Evolutionary conservation across 2,329 filamentous ascomycete species (phyloP).

Genomic region (Aspergillus chevalieri): DNA sequence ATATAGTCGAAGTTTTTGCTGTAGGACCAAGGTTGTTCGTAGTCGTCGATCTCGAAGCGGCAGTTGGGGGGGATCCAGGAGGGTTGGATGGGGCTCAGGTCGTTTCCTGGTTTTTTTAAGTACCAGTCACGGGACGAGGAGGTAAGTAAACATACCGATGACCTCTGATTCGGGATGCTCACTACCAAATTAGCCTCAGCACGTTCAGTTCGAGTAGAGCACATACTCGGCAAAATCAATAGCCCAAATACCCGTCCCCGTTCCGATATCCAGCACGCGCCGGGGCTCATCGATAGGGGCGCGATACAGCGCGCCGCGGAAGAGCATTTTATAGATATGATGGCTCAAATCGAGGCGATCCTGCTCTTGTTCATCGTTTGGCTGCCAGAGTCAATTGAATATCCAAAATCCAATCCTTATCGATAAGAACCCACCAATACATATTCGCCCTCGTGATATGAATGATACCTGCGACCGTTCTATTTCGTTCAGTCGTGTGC

Average conservation of each 20-base stretch:
- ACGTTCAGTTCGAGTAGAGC: not conserved
- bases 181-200: constrained; percentile 8
- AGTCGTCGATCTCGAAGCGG: constrained; percentile 29
- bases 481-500: constrained; percentile 4
- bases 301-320: constrained; percentile 22
- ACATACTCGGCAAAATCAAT: constrained; percentile 33
- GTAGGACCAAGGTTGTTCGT: constrained; percentile 25
- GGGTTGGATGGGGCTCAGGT: constrained; percentile 27
- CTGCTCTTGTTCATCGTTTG: constrained; percentile 32
- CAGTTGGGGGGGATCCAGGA: constrained; percentile 30
- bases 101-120: constrained; percentile 20
- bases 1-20: constrained; percentile 25
- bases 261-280: constrained; percentile 30
- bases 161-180: constrained; percentile 23
- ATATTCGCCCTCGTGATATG: constrained; percentile 27
- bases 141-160: constrained; percentile 17
- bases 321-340: constrained; percentile 29
- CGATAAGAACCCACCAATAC: constrained; percentile 15
- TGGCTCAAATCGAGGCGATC: constrained; percentile 31
- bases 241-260: constrained; percentile 33
- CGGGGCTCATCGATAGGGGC: constrained; percentile 21
- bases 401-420: not conserved
- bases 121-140: not conserved
- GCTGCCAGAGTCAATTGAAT: constrained; percentile 8
- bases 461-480: constrained; percentile 29